These are phyloP conservation scores for Colletotrichum zoysiae DNA, from an alignment of 2,329 filamentous ascomycete genomes.

Conservation along the genomic window DNA sequence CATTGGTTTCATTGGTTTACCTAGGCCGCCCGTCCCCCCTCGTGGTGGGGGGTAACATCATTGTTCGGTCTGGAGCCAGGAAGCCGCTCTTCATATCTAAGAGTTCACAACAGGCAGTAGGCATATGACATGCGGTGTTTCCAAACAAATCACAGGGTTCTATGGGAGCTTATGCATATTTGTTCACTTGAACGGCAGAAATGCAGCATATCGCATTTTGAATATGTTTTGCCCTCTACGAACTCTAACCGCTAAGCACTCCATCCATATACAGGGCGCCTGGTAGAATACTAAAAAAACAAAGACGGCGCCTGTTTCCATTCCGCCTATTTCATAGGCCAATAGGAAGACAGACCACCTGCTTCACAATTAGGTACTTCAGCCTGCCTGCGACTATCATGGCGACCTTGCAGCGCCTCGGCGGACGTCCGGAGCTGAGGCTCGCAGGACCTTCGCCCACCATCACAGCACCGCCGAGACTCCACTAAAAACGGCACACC, in stretches of 20 bases:
- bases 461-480: neutral
- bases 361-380: neutral
- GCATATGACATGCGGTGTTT: neutral
- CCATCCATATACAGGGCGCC: neutral
- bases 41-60: too few species aligned
- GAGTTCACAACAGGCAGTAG: neutral
- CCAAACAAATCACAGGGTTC: neutral
- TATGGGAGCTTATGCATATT: neutral
- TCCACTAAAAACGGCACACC: conserved; percentile 11
- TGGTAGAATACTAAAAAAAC: neutral
- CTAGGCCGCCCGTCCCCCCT: too few species aligned
- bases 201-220: neutral
- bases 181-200: neutral
- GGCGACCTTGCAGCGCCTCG: neutral
- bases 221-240: neutral
- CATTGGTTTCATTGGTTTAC: conserved; percentile 18
- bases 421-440: too few species aligned
- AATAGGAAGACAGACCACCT: neutral
- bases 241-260: neutral
- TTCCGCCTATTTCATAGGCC: too few species aligned
- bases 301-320: neutral
- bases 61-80: neutral
- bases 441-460: neutral
- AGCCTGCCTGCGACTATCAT: neutral
- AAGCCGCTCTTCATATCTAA: too few species aligned